Evolutionary conservation across 768 basidiomycete genomes (phyloP), one percentile per base, ranked within the genome.

Genomic region (Termitomyces heimii): DNA sequence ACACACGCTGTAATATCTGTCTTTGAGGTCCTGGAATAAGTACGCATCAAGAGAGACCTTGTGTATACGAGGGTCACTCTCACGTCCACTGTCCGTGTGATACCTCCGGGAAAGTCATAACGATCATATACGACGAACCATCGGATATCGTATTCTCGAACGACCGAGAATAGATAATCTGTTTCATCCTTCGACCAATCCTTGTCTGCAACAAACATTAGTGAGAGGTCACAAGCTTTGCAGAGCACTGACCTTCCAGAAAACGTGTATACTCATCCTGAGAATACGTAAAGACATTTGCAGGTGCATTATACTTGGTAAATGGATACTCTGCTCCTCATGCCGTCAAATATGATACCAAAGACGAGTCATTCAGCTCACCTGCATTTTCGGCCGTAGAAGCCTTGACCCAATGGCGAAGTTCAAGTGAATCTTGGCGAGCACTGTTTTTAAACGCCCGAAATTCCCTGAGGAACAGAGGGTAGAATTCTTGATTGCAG

Each of bases 181-280:
- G 97, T 98, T 71, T 98, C 94, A 62, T 94, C 92, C 63, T 88
- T 89, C 6, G 90, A 82, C 97, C 97, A 98, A 58, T 88, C 87
- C 10, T 74, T 75, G 64, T 95, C 96, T 87, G 54, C 26, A 26
- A 51, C 16, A n/a, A 20, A 39, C 28, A 28, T 47, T 7, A 40
- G 26, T 5, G 20, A 39, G 5, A 52, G n/a, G 9, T 18, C 5
- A 39, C 3, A 28, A n/a, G 6, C 13, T 31, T 43, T 5, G 35
- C 55, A 35, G 24, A 22, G 3, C 34, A 60, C 77, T 77, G 46
- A 89, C 92, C 92, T 75, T 86, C 80, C 3, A 97, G 74, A 63
- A 86, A 80, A n/a, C 78, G 77, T 3, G 82, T 80, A 66, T 98
- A 99, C 73, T 98, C 97, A 53, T 93, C 89, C 63, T 89, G 80